Percentiles rank a stretch among this genome's conserved stretches.
phyloP scores from a whole-genome alignment of 2,329 filamentous ascomycete species.

The Xylaria arbuscula region DNA sequence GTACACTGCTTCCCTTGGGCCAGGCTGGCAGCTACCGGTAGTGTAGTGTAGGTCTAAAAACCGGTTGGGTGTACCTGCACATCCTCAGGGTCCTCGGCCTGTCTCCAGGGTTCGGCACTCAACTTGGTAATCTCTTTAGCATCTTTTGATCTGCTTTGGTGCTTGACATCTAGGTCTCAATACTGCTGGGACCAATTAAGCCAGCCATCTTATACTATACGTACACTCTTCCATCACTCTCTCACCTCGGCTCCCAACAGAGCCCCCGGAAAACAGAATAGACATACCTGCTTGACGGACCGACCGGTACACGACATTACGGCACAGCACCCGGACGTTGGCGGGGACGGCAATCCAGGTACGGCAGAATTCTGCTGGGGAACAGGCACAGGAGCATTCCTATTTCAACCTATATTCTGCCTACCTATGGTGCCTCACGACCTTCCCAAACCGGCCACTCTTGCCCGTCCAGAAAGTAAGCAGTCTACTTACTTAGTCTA shows the following conservation, averaged over 20 bases:
- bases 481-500: not conserved
- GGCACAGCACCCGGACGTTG: not conserved
- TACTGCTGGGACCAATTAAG: not conserved
- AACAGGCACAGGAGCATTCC: constrained; percentile 1
- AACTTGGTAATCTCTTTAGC: constrained; percentile 1
- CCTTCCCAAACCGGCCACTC: not conserved
- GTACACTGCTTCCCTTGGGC: not conserved
- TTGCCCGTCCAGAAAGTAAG: too few species aligned
- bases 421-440: not conserved
- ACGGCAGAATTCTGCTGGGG: too few species aligned
- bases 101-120: not conserved
- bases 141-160: not conserved
- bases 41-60: too few species aligned
- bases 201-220: not conserved
- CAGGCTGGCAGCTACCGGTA: too few species aligned
- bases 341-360: too few species aligned
- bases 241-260: not conserved
- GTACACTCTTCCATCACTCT: too few species aligned
- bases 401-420: not conserved
- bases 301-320: not conserved
- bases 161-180: not conserved
- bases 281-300: too few species aligned
- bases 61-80: not conserved
- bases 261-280: too few species aligned
- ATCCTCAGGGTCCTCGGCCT: not conserved